Conservation (phyloP, 306 rosid genomes). For the peach (Prunus persica) region DNA sequence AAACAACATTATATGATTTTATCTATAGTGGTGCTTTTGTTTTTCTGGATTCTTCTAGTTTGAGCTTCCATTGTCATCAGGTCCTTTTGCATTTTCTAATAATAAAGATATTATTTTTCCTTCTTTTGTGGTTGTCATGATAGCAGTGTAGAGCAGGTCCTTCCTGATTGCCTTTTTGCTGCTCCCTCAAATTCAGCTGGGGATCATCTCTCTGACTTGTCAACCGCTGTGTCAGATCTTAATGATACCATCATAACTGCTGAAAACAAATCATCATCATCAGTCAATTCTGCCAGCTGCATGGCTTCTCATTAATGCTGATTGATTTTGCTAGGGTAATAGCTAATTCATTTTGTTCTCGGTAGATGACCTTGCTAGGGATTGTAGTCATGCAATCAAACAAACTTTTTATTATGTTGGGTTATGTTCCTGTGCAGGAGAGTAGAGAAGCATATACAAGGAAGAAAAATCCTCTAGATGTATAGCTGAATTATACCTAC, state of each 20-base stretch:
- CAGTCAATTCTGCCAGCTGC: conserved; percentile 29
- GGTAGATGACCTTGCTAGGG: neutral
- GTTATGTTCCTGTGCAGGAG: conserved; percentile 43
- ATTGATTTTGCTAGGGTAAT: conserved; percentile 67
- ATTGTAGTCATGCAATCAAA: neutral
- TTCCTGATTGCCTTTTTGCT: conserved; percentile 81
- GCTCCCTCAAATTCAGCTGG: conserved; percentile 71
- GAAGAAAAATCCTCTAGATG: conserved; percentile 64
- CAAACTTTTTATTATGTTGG: conserved; percentile 7
- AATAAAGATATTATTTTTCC: neutral
- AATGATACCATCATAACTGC: conserved; percentile 31
- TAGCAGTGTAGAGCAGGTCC: conserved; percentile 68
- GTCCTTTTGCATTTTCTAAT: conserved; percentile 14
- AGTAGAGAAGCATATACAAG: conserved; percentile 76
- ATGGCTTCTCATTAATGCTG: conserved; percentile 44
- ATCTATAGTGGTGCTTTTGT: neutral
- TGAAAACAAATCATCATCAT: conserved; percentile 27
- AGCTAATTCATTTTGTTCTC: neutral
- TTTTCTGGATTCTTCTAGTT: neutral
- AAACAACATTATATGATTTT: neutral
- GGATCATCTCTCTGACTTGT: conserved; percentile 37
- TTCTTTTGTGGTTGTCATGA: conserved; percentile 8
- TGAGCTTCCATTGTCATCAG: neutral
- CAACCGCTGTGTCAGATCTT: conserved; percentile 27
- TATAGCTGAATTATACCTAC: conserved; percentile 82